Evolutionary conservation across 345 rosid genomes (phyloP).

Genomic region (Lenwebbia sp.): DNA sequence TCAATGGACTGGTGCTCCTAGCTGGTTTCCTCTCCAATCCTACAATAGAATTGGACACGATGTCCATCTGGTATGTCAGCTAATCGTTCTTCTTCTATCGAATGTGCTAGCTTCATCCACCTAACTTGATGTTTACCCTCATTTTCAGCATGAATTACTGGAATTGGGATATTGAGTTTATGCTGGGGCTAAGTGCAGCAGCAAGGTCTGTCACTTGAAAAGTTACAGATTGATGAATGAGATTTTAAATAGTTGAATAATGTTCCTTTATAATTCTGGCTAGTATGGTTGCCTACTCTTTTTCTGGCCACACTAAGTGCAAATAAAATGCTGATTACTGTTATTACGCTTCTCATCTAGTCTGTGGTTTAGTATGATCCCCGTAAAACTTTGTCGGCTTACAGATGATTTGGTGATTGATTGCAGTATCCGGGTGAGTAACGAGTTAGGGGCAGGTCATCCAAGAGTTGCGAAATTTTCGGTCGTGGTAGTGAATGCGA

Average conservation of each 20-base stretch:
- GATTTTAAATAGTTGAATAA: not conserved
- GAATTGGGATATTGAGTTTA: slow-evolving; percentile 76
- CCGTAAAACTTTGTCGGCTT: not conserved
- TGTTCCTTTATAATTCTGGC: not conserved
- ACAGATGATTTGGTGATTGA: not conserved
- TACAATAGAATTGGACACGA: slow-evolving; percentile 58
- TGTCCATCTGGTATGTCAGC: slow-evolving; percentile 59
- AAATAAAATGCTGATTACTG: not conserved
- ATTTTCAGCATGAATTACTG: slow-evolving; percentile 61
- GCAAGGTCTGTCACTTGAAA: slow-evolving; percentile 36
- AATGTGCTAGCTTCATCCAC: not conserved
- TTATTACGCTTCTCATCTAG: not conserved
- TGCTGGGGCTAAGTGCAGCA: slow-evolving; percentile 71
- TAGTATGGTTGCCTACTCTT: not conserved
- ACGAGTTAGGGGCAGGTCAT: slow-evolving; percentile 83
- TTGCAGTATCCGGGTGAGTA: slow-evolving; percentile 64
- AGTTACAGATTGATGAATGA: not conserved
- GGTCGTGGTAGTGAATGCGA: slow-evolving; percentile 51
- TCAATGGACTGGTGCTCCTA: slow-evolving; percentile 74
- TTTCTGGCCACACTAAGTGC: not conserved
- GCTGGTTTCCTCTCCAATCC: slow-evolving; percentile 71
- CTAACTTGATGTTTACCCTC: not conserved
- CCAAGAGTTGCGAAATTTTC: slow-evolving; percentile 62
- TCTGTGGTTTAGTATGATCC: not conserved
- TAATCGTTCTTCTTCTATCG: not conserved